phyloP scores from a whole-genome alignment of 1,284 basidiomycete genomes.

The Athelia sp. region DNA sequence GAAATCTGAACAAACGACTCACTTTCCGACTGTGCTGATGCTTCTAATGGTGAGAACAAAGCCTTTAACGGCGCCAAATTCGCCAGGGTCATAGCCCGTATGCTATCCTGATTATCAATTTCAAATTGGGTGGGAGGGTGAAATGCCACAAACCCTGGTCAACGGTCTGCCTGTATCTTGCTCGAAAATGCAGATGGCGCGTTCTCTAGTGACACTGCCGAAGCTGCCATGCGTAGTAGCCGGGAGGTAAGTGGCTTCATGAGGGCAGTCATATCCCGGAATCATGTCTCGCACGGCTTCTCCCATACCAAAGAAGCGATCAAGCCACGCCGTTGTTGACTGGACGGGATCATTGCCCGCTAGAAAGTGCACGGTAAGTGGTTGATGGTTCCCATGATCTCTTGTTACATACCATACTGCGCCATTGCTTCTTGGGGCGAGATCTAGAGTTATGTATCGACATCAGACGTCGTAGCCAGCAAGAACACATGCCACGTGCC shows the following conservation, averaged over 20 bases:
- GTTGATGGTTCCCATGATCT: too few species aligned
- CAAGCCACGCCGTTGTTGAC: constrained; percentile 59
- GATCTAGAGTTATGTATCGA: constrained; percentile 17
- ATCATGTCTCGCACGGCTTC: constrained; percentile 48
- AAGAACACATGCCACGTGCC: too few species aligned
- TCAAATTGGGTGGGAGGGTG: too few species aligned
- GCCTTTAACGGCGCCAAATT: constrained; percentile 55
- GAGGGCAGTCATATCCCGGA: constrained; percentile 62
- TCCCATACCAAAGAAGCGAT: constrained; percentile 64
- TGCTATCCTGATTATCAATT: too few species aligned
- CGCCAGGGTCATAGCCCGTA: constrained; percentile 42
- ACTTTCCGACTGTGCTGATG: constrained; percentile 61
- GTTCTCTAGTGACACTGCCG: constrained; percentile 40
- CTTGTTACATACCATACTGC: constrained; percentile 46
- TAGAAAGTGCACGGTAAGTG: constrained; percentile 20
- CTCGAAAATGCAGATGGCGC: constrained; percentile 65
- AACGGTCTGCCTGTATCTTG: constrained; percentile 53
- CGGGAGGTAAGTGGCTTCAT: constrained; percentile 53
- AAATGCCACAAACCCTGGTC: too few species aligned
- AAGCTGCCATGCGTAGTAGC: constrained; percentile 44
- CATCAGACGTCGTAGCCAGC: too few species aligned
- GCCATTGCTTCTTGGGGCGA: constrained; percentile 58
- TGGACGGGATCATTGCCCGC: constrained; percentile 65
- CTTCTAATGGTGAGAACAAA: constrained; percentile 54
- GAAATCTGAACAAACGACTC: constrained; percentile 17